Base-by-base conservation (phyloP, 495 filamentous ascomycete species). In the Aspergillus haitiensis region DNA sequence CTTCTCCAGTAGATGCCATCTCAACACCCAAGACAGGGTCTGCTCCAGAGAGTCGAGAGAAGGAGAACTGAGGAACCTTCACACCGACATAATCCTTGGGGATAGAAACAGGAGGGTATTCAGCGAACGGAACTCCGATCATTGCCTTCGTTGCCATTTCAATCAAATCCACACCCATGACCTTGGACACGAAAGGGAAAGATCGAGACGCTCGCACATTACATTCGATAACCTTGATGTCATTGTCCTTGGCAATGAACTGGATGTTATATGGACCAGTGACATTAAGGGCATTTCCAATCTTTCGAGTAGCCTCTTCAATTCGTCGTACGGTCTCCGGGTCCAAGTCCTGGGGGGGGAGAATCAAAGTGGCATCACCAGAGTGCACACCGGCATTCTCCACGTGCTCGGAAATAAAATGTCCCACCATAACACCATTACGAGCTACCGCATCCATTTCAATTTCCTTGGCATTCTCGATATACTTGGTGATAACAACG, bases 191-290 rank as follows among this genome's bases (percentile, higher is more conserved):
- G 72, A 98, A 98, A 33, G 94, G 94, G 80, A 98, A 98, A 1
- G 93, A 97, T 51, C 94, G 84, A 45, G 94, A 97, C 16, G 94
- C 94, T 52, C 94, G 86, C 44, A 98, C 94, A 68, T 98, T 98
- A 76, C 94, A 98, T 76, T 98, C 94, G 62, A 98, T 98, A 61
- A 98, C 94, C 81, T 98, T 98, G 77, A 98, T 98, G 65, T 97
- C 94, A 69, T 98, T 97, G 73, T 98, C 92, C 79, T 98, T 98
- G 53, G 94, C 94, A 66, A 98, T 98, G 77, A 98, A 98, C 73
- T 98, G 94, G 61, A 98, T 98, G 76, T 98, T 98, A 83, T 88
- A 97, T 18, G 94, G 94, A 46, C 94, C 94, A 42, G 94, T 98
- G 49, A 98, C 88, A 67, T 98, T 97, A 21, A 98, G 85, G 32